These are phyloP conservation scores for Malus sylvestris DNA, from an alignment of 306 rosid genomes.

Conservation along the genomic window DNA sequence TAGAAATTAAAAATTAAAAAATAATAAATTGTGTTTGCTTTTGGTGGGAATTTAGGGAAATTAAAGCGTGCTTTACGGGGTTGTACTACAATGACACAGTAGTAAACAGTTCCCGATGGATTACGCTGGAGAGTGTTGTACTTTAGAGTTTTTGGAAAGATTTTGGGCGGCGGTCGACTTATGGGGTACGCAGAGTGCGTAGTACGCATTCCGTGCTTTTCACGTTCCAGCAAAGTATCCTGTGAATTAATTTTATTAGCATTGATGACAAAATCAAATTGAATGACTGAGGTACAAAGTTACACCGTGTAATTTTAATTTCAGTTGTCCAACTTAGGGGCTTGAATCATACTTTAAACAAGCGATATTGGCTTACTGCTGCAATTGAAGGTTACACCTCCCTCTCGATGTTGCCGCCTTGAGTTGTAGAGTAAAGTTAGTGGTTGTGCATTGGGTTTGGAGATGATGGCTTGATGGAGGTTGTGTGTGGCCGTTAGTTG, in stretches of 20 bases:
- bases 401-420: too few relatives aligned
- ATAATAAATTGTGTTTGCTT: not conserved
- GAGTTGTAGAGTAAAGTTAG: too few relatives aligned
- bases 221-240: slow-evolving; percentile 9
- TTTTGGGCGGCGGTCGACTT: slow-evolving; percentile 10
- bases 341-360: too few relatives aligned
- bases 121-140: not conserved
- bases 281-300: too few relatives aligned
- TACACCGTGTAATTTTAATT: too few relatives aligned
- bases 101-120: not conserved
- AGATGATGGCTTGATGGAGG: too few relatives aligned
- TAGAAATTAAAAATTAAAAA: not conserved
- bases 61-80: not conserved
- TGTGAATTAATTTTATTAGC: not conserved
- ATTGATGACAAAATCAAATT: too few relatives aligned
- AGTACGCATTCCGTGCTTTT: slow-evolving; percentile 46
- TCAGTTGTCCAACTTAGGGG: too few relatives aligned
- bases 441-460: too few relatives aligned
- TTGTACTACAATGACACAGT: not conserved
- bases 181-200: slow-evolving; percentile 37
- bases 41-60: not conserved
- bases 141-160: not conserved
- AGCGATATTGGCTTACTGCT: too few relatives aligned
- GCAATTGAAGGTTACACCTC: too few relatives aligned
- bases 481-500: too few relatives aligned